These are phyloP conservation scores for Epichloe gansuensis DNA, from an alignment of 2,329 filamentous ascomycete genomes.

Conservation along the genomic window DNA sequence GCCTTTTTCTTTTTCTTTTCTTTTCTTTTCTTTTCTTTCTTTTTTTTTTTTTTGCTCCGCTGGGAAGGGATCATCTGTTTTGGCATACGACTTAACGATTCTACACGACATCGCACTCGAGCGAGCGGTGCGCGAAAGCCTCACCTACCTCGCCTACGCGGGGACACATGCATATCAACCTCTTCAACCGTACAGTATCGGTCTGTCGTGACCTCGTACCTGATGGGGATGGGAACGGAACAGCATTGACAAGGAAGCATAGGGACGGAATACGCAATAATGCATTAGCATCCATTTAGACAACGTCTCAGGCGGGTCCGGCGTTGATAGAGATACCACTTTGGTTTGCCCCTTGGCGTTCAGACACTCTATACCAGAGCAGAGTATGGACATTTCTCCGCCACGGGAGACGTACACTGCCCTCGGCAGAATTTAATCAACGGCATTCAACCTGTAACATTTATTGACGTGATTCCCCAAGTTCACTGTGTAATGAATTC, in stretches of 20 bases:
- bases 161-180: not conserved
- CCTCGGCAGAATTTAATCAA: conserved; percentile 1
- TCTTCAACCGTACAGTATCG: not conserved
- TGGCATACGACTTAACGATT: conserved; percentile 7
- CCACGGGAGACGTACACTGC: not conserved
- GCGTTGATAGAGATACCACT: conserved; percentile 13
- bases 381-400: not conserved
- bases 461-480: not conserved
- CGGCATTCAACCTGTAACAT: not conserved
- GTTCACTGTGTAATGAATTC: not conserved
- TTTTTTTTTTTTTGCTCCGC: not conserved
- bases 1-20: not conserved
- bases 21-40: not conserved
- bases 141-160: not conserved
- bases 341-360: not conserved
- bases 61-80: not conserved
- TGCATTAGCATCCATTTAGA: conserved; percentile 7
- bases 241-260: not conserved
- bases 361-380: conserved; percentile 1
- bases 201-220: not conserved
- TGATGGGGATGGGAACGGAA: not conserved
- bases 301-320: conserved; percentile 12
- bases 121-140: conserved; percentile 2
- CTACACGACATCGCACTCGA: conserved; percentile 3
- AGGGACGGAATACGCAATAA: not conserved